Evolutionary conservation across 2,329 filamentous ascomycete genomes (phyloP).

Genomic region (Aschersonia sp.): DNA sequence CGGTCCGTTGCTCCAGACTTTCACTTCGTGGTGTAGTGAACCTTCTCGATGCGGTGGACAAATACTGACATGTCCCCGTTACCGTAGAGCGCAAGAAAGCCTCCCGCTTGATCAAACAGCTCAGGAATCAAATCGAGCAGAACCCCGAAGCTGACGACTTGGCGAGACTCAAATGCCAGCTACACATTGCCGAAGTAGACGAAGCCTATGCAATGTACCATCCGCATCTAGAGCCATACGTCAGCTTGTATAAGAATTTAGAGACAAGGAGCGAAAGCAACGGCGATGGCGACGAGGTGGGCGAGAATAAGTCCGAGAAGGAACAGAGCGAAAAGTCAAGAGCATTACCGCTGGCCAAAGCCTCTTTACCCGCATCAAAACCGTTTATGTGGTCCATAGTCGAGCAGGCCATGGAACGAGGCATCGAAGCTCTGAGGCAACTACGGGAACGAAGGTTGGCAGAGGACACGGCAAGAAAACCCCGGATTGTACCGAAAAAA

Average conservation of each 20-base stretch:
- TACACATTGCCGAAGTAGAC: conserved; percentile 61
- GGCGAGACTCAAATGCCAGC: conserved; percentile 34
- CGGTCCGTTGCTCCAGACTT: conserved; percentile 29
- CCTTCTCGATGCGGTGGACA: background rate
- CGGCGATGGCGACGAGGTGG: conserved; percentile 17
- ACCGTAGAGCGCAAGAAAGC: conserved; percentile 57
- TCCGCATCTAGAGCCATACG: conserved; percentile 56
- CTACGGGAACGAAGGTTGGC: conserved; percentile 36
- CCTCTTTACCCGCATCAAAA: conserved; percentile 29
- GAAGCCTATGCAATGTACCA: conserved; percentile 61
- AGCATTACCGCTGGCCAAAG: conserved; percentile 22
- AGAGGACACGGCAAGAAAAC: conserved; percentile 6
- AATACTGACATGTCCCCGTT: background rate
- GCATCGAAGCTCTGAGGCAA: conserved; percentile 32
- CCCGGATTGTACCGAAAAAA: conserved; percentile 2
- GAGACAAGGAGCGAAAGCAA: conserved; percentile 20
- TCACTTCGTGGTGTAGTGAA: background rate
- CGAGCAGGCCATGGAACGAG: conserved; percentile 47
- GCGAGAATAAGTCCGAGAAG: conserved; percentile 19
- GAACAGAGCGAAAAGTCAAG: conserved; percentile 14
- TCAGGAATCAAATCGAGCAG: conserved; percentile 41
- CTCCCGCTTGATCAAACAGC: conserved; percentile 48
- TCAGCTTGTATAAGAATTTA: conserved; percentile 40
- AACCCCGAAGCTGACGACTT: conserved; percentile 35
- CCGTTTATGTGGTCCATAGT: conserved; percentile 54